Evolutionary conservation across 345 rosid genomes (phyloP), one percentile per base, ranked within the genome.

Genomic region (Rhizophora apiculata): DNA sequence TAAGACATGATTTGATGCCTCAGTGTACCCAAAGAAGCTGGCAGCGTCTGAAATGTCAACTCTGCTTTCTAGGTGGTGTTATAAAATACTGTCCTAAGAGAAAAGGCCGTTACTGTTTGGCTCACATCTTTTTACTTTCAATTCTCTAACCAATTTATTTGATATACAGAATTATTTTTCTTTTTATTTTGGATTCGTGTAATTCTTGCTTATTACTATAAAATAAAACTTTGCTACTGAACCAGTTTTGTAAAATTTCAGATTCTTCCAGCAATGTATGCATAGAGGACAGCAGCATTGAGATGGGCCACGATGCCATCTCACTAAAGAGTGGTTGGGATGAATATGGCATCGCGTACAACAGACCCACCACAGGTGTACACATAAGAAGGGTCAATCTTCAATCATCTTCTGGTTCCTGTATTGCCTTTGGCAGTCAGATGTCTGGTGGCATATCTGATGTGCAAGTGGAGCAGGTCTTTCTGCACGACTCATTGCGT

Each of bases 251-350:
- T 24, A 54, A 51, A 27, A 19, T 74, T 63, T 73, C 89, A 94
- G 98, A 94, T 85, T 94, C 98, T 64, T 91, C 98, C 0, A 88
- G 86, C 73, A 81, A 85, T 63, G 84, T 94, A 37, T 94, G 98
- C 82, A 85, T 94, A 6, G 92, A 94, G 80, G 93, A 86, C 71
- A 87, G 93, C 80, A 84, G 72, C 68, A 83, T 94, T 39, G 75
- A 74, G 57, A 86, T 82, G 58, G 98, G 97, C 26, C 80, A 94
- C 39, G 97, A 94, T 57, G 81, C 96, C 0, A 75, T 94, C 16
- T 58, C 95, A 57, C 86, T 94, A 52, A 94, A 94, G 77, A 91
- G 97, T 68, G 98, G 98, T 52, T 94, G 98, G 98, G 98, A 94
- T 34, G 93, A 89, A 69, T 89, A 94, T 34, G 97, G 98, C 18